Percentiles rank a stretch among this genome's conserved stretches.
Evolutionary conservation across 2,329 filamentous ascomycete species (phyloP).

Genomic region (Xylariales sp.): DNA sequence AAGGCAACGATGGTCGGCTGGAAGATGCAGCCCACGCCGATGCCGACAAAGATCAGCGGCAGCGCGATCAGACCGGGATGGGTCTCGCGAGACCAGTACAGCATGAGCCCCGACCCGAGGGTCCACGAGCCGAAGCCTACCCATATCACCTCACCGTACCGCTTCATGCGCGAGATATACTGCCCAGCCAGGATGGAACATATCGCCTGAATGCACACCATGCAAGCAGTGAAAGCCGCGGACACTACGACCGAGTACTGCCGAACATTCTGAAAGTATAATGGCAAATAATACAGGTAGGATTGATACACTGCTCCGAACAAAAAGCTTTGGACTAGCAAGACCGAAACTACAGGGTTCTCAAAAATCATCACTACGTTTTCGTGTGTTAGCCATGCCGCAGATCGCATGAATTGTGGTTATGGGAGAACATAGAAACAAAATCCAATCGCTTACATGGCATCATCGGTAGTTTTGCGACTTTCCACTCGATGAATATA

Average conservation of each 20-base stretch:
- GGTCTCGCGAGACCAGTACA: constrained; percentile 42
- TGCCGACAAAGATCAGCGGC: constrained; percentile 44
- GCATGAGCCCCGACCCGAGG: constrained; percentile 44
- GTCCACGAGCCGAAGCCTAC: constrained; percentile 29
- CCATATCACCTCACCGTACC: constrained; percentile 57
- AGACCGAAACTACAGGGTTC: constrained; percentile 45
- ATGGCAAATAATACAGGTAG: constrained; percentile 56
- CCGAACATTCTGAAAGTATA: constrained; percentile 56
- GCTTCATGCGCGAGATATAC: constrained; percentile 51
- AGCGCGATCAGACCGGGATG: constrained; percentile 42
- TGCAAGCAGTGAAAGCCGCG: constrained; percentile 44
- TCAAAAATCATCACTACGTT: constrained; percentile 52
- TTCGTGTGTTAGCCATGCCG: too few relatives aligned
- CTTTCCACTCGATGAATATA: constrained; percentile 50
- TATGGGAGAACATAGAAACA: background rate
- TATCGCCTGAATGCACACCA: constrained; percentile 42
- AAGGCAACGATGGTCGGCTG: constrained; percentile 50
- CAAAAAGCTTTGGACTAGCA: constrained; percentile 56
- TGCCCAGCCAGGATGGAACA: constrained; percentile 46
- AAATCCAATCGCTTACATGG: constrained; percentile 41
- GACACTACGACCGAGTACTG: constrained; percentile 34
- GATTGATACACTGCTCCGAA: constrained; percentile 57
- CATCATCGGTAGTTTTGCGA: constrained; percentile 54
- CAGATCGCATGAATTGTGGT: background rate
- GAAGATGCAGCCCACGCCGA: constrained; percentile 47